Base-by-base conservation (phyloP, 164 flowering plant species). In the Tinospora cordifolia region DNA sequence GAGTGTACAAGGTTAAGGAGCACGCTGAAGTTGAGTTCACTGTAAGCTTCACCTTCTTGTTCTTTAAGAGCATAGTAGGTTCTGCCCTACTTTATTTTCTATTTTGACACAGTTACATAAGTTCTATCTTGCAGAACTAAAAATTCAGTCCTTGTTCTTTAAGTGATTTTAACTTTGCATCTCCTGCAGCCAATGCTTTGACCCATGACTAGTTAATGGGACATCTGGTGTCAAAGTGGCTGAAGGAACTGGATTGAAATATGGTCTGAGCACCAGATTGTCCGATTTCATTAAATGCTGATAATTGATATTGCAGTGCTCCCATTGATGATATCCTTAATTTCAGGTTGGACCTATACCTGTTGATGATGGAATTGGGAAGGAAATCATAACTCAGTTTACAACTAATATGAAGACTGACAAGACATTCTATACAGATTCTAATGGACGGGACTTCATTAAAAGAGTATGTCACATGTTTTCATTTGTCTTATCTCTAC, bases 401-500 rank as follows among this genome's bases (percentile, higher is more conserved):
- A 75, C 79, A 11, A 90, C 93, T 49, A 67, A 76, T 36, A 76
- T 92, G 91, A 71, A 69, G 74, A 87, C 87, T 67, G 87, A 94
- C 65, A 88, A 84, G 78, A 86, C 89, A 30, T 91, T 93, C 77
- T 93, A 81, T 74, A 91, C 98, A 51, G 97, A 93, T 81, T 91
- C 98, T 14, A 91, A 84, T 80, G 98, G 98, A 17, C 88, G 97
- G 65, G 98, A 93, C 72, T 94, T 92, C 75, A 83, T 94, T 40
- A 85, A 83, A 85, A 85, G 99, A 88, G 99, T 94, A 81, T 67
- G 82, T 68, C 27, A 34, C 26, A 13, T 41, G 24, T 15, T 65
- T 30, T 21, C 13, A 19, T 21, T 2, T 17, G 22, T n/a, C n/a
- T 8, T 17, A 19, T 6, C 2, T 22, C 24, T 54, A 17, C 21